Evolutionary conservation across 495 filamentous ascomycete genomes (phyloP), one percentile per base, ranked within the genome.

Genomic region (Aspergillus conjunctus): DNA sequence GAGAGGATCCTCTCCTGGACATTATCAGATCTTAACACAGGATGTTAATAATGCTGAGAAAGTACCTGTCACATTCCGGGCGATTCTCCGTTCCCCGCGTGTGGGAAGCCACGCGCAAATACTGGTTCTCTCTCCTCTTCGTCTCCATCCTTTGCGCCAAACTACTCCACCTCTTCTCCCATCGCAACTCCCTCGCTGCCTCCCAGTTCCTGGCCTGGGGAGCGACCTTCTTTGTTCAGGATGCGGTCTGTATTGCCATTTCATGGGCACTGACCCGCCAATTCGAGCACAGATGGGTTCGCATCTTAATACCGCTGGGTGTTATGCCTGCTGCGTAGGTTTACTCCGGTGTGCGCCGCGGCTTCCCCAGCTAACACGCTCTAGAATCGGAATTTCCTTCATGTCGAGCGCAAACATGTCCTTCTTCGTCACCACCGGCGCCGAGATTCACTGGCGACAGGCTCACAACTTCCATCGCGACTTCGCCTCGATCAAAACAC

Each of bases 371-470:
- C 62, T 51, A 54, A 55, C 15, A 12, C 12, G 30, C 18, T 52
- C 7, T 62, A 72, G 68, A 55, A 17, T 72, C 34, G 31, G 50
- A 18, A 67, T 66, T 21, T 72, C 70, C 12, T 54, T 49, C 9
- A 56, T 72, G n/a, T 54, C 68, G 18, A 63, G 68, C 7, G 66
- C 69, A 48, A 73, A 71, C 34, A 70, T 67, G 34, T 73, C 67
- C 43, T 73, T 73, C 56, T 73, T 68, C 33, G 34, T 60, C 26
- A 51, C 61, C 41, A 73, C 64, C 11, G 71, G 71, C 34, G 66
- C 69, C 18, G 71, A 73, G 39, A 70, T 73, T 22, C 71, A 71
- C 41, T 73, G 71, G 71, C 67, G 67, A 67, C 66, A 71, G 52
- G 67, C 66, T 7, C 63, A 62, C 26, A 56, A 41, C 52, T 70